phyloP scores from a whole-genome alignment of 208 protist genomes.

The Tritrichomonas foetus region DNA sequence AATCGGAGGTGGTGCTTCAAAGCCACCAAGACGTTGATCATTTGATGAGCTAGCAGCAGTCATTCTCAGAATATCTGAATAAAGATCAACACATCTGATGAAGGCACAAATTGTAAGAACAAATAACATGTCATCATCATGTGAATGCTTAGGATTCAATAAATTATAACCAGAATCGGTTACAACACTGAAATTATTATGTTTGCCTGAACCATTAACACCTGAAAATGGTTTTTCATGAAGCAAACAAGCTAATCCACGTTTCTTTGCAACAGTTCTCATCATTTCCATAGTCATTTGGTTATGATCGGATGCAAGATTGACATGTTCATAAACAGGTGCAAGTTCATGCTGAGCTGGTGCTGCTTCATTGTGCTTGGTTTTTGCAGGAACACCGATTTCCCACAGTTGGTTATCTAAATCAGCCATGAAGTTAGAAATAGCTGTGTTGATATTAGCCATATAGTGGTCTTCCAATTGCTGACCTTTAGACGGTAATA shows the following conservation, averaged over 20 bases:
- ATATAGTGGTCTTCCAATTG: constrained; percentile 72
- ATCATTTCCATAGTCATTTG: constrained; percentile 59
- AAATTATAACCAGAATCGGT: constrained; percentile 60
- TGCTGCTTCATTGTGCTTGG: constrained; percentile 71
- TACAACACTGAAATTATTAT: constrained; percentile 72
- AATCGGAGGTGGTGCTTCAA: constrained; percentile 73
- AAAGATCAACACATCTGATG: constrained; percentile 60
- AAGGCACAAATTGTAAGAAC: constrained; percentile 53
- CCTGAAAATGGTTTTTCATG: constrained; percentile 75
- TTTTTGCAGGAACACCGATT: constrained; percentile 69
- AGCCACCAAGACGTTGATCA: constrained; percentile 70
- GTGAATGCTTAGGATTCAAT: constrained; percentile 45
- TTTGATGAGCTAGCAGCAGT: constrained; percentile 63
- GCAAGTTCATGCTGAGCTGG: constrained; percentile 73
- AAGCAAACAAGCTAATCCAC: constrained; percentile 63
- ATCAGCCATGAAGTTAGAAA: constrained; percentile 54
- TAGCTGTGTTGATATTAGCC: constrained; percentile 52
- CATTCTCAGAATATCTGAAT: constrained; percentile 66
- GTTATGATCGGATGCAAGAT: constrained; percentile 60
- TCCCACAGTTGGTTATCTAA: constrained; percentile 61
- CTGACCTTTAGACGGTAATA: constrained; percentile 58
- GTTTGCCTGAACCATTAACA: constrained; percentile 70
- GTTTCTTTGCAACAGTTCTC: constrained; percentile 56
- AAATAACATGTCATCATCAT: constrained; percentile 48
- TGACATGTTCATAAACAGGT: constrained; percentile 65